Conservation (phyloP, 2,329 filamentous ascomycete species). For the Pseudogymnoascus sp. region DNA sequence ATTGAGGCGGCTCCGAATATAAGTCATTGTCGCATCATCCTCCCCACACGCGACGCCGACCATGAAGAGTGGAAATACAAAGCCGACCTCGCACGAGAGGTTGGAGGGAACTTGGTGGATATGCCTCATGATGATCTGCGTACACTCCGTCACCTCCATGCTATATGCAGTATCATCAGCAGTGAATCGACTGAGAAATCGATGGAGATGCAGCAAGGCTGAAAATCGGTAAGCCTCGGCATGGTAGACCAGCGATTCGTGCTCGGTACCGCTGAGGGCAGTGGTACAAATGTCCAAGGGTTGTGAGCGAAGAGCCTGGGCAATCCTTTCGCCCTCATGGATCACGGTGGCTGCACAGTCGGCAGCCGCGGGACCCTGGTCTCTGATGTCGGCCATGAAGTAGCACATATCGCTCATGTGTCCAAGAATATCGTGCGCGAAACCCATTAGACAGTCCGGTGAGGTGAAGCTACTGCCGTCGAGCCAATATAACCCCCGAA, state of each 20-base stretch:
- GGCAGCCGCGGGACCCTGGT: not conserved
- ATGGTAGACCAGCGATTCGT: conserved; percentile 12
- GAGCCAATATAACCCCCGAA: conserved; percentile 13
- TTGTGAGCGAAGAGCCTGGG: conserved; percentile 12
- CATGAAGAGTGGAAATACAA: conserved; percentile 14
- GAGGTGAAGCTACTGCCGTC: conserved; percentile 1
- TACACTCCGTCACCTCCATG: conserved; percentile 9
- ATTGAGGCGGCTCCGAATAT: conserved; percentile 10
- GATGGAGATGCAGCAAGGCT: conserved; percentile 13
- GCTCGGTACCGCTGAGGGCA: not conserved
- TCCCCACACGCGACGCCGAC: conserved; percentile 9
- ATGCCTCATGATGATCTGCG: conserved; percentile 9
- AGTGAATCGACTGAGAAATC: conserved; percentile 5
- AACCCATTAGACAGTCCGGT: conserved; percentile 14
- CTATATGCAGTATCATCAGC: not conserved
- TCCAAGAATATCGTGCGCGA: conserved; percentile 12
- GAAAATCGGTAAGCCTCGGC: conserved; percentile 16
- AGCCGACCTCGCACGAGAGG: conserved; percentile 12
- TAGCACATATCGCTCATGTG: conserved; percentile 15
- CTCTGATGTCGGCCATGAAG: conserved; percentile 14
- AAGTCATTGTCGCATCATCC: not conserved
- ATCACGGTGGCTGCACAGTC: conserved; percentile 8
- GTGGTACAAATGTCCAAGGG: not conserved
- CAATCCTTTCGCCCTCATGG: not conserved
- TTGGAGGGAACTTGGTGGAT: conserved; percentile 12